Conservation (phyloP, 164 flowering plant genomes). For the Annona cherimola region DNA sequence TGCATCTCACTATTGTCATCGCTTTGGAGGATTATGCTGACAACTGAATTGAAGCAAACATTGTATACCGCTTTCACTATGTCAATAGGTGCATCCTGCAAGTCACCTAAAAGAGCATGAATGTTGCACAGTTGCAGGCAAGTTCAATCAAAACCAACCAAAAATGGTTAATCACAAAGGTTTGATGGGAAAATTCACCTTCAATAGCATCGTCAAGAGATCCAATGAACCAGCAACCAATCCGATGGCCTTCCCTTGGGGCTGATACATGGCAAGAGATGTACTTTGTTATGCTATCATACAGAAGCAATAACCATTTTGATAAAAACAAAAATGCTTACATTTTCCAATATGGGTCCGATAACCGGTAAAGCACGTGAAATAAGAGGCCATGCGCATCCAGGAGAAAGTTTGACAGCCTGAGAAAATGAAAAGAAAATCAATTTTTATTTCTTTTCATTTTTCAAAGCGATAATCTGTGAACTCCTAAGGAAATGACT, state of each 20-base stretch:
- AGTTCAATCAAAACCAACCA: neutral
- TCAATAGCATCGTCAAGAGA: conserved; percentile 79
- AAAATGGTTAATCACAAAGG: neutral
- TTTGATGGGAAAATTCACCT: conserved; percentile 36
- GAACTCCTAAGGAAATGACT: neutral
- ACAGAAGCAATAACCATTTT: neutral
- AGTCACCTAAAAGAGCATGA: conserved; percentile 7
- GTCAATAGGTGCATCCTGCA: conserved; percentile 81
- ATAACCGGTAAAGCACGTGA: conserved; percentile 70
- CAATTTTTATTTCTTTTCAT: too few species aligned
- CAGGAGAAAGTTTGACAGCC: conserved; percentile 79
- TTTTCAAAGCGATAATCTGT: neutral
- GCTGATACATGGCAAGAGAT: conserved; percentile 42
- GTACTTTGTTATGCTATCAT: neutral
- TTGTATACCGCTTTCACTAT: conserved; percentile 65
- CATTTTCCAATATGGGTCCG: conserved; percentile 66
- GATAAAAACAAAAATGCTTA: conserved; percentile 24
- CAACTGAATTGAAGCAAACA: conserved; percentile 66
- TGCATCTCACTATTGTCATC: conserved; percentile 92
- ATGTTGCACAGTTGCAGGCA: neutral
- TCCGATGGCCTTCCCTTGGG: conserved; percentile 80
- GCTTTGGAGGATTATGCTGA: conserved; percentile 62
- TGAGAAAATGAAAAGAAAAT: conserved; percentile 19
- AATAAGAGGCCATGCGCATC: conserved; percentile 66
- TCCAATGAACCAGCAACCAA: conserved; percentile 89